A percentile compares a stretch with the other conserved stretches of the same genome.
Evolutionary conservation across 148 eudicot species (phyloP).

Genomic region (Rheum nobile): DNA sequence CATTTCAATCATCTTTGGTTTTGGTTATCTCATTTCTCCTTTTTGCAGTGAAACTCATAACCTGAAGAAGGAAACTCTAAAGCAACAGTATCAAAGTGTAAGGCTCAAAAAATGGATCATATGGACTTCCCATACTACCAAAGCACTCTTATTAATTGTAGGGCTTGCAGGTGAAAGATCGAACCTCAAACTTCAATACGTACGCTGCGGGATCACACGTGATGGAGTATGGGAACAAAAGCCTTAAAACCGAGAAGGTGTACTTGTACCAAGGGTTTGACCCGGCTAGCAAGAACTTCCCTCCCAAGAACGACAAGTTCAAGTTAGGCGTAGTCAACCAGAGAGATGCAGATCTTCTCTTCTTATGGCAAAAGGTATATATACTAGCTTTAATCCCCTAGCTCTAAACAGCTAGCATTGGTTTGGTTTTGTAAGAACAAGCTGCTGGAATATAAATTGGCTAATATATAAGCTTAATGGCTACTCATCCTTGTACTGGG

Average conservation of each 20-base stretch:
- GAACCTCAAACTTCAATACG: slow-evolving; percentile 70
- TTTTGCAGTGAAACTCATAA: slow-evolving; percentile 68
- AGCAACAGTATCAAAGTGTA: slow-evolving; percentile 55
- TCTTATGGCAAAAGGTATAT: slow-evolving; percentile 63
- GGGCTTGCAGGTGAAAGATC: slow-evolving; percentile 46
- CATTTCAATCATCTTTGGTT: neutral
- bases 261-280: slow-evolving; percentile 37
- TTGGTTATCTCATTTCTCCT: slow-evolving; percentile 5
- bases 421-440: too few relatives aligned
- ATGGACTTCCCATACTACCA: neutral
- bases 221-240: slow-evolving; percentile 80
- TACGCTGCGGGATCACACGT: slow-evolving; percentile 57
- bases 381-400: too few relatives aligned
- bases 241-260: slow-evolving; percentile 49
- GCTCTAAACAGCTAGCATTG: too few relatives aligned
- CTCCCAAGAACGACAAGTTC: slow-evolving; percentile 29
- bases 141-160: too few relatives aligned
- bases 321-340: slow-evolving; percentile 68
- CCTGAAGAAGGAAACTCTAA: slow-evolving; percentile 63
- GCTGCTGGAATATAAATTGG: too few relatives aligned
- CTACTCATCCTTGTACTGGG: too few relatives aligned
- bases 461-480: too few relatives aligned
- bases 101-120: slow-evolving; percentile 5
- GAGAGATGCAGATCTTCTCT: slow-evolving; percentile 82
- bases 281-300: slow-evolving; percentile 38